Conservation (phyloP, 2,329 filamentous ascomycete genomes). For the Cercospora brassicicola region DNA sequence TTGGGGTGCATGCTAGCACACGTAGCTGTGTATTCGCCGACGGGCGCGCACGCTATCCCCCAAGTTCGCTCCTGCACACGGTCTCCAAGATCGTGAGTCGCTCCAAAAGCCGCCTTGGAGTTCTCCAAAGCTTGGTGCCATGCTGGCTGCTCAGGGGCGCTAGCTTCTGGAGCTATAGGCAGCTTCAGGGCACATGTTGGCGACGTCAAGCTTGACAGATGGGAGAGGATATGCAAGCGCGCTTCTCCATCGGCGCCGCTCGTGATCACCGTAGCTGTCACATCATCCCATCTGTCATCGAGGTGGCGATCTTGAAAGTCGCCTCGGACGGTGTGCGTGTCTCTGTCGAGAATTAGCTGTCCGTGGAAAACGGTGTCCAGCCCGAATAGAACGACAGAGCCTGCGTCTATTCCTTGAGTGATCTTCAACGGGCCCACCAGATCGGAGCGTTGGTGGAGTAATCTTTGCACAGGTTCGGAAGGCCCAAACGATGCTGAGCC, state of each 20-base stretch:
- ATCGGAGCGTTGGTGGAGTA: constrained; percentile 13
- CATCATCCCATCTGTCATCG: constrained; percentile 46
- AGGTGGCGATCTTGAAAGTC: constrained; percentile 36
- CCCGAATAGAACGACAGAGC: constrained; percentile 38
- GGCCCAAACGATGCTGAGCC: neutral
- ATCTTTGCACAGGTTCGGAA: neutral
- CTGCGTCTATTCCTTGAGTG: constrained; percentile 13
- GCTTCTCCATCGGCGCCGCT: constrained; percentile 15
- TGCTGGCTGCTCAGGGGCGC: constrained; percentile 27
- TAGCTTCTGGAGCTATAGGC: constrained; percentile 21
- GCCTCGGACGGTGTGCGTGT: neutral
- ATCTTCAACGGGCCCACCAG: constrained; percentile 29
- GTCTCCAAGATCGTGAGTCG: constrained; percentile 52
- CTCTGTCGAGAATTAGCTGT: constrained; percentile 26
- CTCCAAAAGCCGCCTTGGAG: constrained; percentile 47
- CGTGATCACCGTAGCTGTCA: constrained; percentile 41
- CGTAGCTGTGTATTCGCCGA: constrained; percentile 50
- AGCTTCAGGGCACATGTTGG: constrained; percentile 38
- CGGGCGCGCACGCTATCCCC: constrained; percentile 53
- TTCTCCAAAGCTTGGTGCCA: constrained; percentile 46
- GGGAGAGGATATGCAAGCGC: constrained; percentile 42
- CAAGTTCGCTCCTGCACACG: constrained; percentile 54
- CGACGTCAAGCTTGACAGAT: constrained; percentile 41
- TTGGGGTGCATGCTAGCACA: constrained; percentile 57
- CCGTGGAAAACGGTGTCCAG: constrained; percentile 30